Percentiles rank a stretch among this genome's conserved stretches.
phyloP scores from a whole-genome alignment of 2,329 filamentous ascomycete genomes.

The Iodosphaeria phyllophila region DNA sequence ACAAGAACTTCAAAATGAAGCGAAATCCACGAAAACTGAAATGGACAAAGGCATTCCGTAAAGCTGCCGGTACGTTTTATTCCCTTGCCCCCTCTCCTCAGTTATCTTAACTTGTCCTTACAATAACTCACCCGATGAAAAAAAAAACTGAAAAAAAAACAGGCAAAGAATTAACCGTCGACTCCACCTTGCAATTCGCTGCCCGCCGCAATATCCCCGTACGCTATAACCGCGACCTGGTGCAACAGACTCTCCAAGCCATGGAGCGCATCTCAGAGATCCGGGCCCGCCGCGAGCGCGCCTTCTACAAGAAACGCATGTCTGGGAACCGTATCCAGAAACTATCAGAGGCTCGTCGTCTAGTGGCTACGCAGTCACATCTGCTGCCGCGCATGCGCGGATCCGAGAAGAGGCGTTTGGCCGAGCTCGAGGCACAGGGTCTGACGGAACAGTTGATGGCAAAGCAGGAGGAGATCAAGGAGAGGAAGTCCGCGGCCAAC shows the following conservation, averaged over 20 bases:
- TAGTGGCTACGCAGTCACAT: constrained; percentile 85
- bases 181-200: constrained; percentile 66
- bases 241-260: constrained; percentile 71
- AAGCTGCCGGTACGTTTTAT: constrained; percentile 58
- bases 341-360: constrained; percentile 62
- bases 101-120: too few species aligned
- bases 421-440: constrained; percentile 17
- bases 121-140: too few species aligned
- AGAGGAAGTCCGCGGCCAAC: constrained; percentile 10
- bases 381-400: constrained; percentile 58
- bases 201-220: constrained; percentile 86
- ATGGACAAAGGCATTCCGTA: constrained; percentile 91
- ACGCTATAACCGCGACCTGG: constrained; percentile 86
- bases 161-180: constrained; percentile 63
- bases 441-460: constrained; percentile 15
- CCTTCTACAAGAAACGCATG: constrained; percentile 90
- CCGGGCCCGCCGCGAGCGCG: constrained; percentile 62
- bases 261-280: constrained; percentile 88
- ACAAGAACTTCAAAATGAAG: constrained; percentile 47
- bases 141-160: too few species aligned
- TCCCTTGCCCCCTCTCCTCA: too few species aligned
- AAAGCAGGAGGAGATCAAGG: constrained; percentile 13
- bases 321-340: constrained; percentile 73
- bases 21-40: constrained; percentile 90
- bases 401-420: constrained; percentile 40